Conservation (phyloP, 495 filamentous ascomycete species). For the Saxophila tyrrhenica region DNA sequence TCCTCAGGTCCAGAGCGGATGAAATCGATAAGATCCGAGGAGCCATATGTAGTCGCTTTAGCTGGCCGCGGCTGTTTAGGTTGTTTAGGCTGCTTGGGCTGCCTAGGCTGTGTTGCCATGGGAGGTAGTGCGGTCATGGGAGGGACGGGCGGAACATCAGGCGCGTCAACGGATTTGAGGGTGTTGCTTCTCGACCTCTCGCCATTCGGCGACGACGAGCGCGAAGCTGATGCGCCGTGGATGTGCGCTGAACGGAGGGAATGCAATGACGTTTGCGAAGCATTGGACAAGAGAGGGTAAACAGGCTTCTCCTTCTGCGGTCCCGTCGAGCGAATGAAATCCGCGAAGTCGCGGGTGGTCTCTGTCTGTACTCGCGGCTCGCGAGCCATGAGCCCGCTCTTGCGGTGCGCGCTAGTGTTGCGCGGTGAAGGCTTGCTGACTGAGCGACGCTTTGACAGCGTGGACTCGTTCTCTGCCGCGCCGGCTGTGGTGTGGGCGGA, state of each 20-base stretch:
- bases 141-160: slow-evolving; percentile 14
- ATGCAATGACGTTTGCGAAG: slow-evolving; percentile 15
- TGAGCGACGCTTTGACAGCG: slow-evolving; percentile 2
- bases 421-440: slow-evolving; percentile 10
- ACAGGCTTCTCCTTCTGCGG: slow-evolving; percentile 36
- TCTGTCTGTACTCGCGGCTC: slow-evolving; percentile 55
- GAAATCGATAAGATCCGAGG: slow-evolving; percentile 84
- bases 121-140: slow-evolving; percentile 1
- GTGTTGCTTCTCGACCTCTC: slow-evolving; percentile 7
- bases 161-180: background rate
- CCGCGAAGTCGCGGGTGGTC: slow-evolving; percentile 65
- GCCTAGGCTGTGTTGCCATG: no score
- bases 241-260: slow-evolving; percentile 13
- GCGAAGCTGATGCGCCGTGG: slow-evolving; percentile 5
- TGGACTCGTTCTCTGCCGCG: background rate
- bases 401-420: slow-evolving; percentile 8
- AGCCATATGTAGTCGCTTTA: slow-evolving; percentile 50
- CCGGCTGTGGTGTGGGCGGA: background rate
- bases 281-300: slow-evolving; percentile 7
- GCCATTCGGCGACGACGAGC: slow-evolving; percentile 6
- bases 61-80: slow-evolving; percentile 62
- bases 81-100: slow-evolving; percentile 14
- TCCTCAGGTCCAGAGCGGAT: slow-evolving; percentile 70
- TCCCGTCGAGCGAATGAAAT: slow-evolving; percentile 77
- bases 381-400: slow-evolving; percentile 37